A percentile compares a stretch with the other conserved stretches of the same genome.
phyloP scores from a whole-genome alignment of 2,329 filamentous ascomycete genomes.

The Colletotrichum sp. region DNA sequence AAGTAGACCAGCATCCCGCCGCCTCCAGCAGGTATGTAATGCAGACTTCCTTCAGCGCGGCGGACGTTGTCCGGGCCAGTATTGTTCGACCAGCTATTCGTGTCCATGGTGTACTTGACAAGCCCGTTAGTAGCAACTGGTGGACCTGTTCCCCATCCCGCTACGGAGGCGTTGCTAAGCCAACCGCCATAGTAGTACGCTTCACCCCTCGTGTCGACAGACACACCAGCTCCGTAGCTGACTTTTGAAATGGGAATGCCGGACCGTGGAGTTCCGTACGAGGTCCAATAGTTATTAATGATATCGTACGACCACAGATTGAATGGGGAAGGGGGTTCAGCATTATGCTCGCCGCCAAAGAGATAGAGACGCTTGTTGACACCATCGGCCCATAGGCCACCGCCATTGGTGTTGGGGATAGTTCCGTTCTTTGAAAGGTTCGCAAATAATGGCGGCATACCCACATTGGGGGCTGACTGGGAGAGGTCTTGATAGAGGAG shows the following conservation, averaged over 20 bases:
- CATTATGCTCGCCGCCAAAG: constrained; percentile 63
- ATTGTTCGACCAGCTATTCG: constrained; percentile 55
- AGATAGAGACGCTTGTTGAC: constrained; percentile 69
- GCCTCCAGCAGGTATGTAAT: constrained; percentile 65
- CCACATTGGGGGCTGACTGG: constrained; percentile 36
- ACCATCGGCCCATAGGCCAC: constrained; percentile 62
- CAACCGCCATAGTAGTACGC: constrained; percentile 70
- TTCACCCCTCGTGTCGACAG: constrained; percentile 57
- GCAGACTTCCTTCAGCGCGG: constrained; percentile 64
- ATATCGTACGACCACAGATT: constrained; percentile 64
- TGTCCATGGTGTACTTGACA: constrained; percentile 61
- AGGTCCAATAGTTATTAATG: constrained; percentile 60
- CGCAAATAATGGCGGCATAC: constrained; percentile 57
- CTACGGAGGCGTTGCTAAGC: constrained; percentile 58
- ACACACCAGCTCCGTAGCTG: constrained; percentile 62
- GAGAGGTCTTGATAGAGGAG: constrained; percentile 64
- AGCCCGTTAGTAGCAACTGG: constrained; percentile 56
- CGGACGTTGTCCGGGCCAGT: constrained; percentile 57
- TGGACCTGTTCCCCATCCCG: constrained; percentile 52
- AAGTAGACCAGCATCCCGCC: constrained; percentile 66
- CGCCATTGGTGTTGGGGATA: constrained; percentile 53
- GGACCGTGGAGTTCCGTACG: constrained; percentile 41
- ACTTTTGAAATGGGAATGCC: constrained; percentile 45
- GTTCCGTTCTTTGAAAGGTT: constrained; percentile 64
- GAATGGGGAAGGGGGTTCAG: constrained; percentile 47